phyloP scores from a whole-genome alignment of 2,329 filamentous ascomycete genomes.

The Colletotrichum acutatum region DNA sequence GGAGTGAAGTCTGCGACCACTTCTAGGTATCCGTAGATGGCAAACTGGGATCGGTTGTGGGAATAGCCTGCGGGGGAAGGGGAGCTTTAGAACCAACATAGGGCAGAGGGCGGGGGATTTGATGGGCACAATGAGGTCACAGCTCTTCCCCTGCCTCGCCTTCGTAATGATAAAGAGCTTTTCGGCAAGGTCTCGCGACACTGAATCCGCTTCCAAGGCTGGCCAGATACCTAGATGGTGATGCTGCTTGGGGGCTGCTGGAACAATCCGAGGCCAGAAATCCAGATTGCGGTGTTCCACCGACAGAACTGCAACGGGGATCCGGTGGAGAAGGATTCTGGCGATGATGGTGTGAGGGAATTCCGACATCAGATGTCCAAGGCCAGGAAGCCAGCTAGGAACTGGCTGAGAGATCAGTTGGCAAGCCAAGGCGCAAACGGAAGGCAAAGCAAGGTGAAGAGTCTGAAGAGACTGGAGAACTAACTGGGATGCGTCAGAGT shows the following conservation, averaged over 20 bases:
- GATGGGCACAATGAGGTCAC: slow-evolving; percentile 24
- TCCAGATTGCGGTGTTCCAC: slow-evolving; percentile 12
- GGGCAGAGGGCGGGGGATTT: slow-evolving; percentile 5
- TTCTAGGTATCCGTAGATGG: neutral
- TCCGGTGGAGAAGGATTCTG: slow-evolving; percentile 18
- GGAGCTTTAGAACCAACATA: slow-evolving; percentile 3
- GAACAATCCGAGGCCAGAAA: slow-evolving; percentile 15
- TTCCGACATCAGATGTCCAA: neutral
- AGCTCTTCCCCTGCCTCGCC: neutral
- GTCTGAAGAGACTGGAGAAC: neutral
- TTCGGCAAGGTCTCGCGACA: neutral
- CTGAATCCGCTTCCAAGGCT: slow-evolving; percentile 2
- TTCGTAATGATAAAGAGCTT: neutral
- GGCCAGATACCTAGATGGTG: neutral
- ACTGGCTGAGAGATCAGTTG: slow-evolving; percentile 14
- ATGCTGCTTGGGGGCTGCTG: neutral
- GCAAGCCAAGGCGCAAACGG: neutral
- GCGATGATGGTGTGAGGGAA: slow-evolving; percentile 32
- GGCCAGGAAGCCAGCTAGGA: neutral
- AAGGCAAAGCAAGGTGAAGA: neutral
- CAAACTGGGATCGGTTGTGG: neutral
- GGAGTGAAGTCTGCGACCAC: neutral
- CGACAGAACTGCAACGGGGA: neutral
- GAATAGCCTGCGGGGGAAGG: neutral
- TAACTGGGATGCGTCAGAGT: slow-evolving; percentile 2